Percentiles rank a stretch among this genome's conserved stretches.
Evolutionary conservation across 371 early-diverging fungal genomes (phyloP).

Genomic region (Mucor racemosus): DNA sequence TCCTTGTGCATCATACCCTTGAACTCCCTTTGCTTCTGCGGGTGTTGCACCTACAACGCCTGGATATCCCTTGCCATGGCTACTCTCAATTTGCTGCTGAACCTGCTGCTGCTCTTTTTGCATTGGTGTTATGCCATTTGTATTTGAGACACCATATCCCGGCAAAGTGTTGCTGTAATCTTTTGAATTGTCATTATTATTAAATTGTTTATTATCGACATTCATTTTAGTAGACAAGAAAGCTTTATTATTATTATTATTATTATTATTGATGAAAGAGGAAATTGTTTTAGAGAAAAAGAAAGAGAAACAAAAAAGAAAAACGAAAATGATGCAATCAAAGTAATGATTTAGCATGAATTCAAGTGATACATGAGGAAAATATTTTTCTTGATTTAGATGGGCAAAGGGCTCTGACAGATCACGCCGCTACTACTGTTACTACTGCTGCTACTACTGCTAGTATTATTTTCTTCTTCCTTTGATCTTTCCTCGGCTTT

Average conservation of each 20-base stretch:
- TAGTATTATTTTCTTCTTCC: constrained; percentile 19
- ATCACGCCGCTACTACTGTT: constrained; percentile 7
- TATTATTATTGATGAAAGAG: neutral
- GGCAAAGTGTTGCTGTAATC: constrained; percentile 7
- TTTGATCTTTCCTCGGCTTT: constrained; percentile 33
- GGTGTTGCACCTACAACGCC: constrained; percentile 44
- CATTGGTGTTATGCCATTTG: constrained; percentile 16
- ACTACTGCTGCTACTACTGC: constrained; percentile 5
- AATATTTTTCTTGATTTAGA: neutral
- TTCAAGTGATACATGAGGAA: neutral
- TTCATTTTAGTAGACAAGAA: neutral
- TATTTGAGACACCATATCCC: constrained; percentile 10
- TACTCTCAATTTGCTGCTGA: constrained; percentile 15
- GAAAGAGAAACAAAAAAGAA: neutral
- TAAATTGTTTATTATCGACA: neutral
- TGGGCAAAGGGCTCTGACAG: neutral
- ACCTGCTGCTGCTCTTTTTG: constrained; percentile 23
- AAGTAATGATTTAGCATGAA: neutral
- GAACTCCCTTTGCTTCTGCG: constrained; percentile 25
- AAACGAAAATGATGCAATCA: constrained; percentile 3
- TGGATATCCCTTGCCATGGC: constrained; percentile 31
- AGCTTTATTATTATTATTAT: neutral
- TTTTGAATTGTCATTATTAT: neutral
- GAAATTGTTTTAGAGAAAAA: neutral
- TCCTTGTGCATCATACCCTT: constrained; percentile 46